A percentile compares a stretch with the other conserved stretches of the same genome.
These are phyloP conservation scores for Cystoisospora suis DNA, from an alignment of 169 alveolate genomes.

Conservation along the genomic window DNA sequence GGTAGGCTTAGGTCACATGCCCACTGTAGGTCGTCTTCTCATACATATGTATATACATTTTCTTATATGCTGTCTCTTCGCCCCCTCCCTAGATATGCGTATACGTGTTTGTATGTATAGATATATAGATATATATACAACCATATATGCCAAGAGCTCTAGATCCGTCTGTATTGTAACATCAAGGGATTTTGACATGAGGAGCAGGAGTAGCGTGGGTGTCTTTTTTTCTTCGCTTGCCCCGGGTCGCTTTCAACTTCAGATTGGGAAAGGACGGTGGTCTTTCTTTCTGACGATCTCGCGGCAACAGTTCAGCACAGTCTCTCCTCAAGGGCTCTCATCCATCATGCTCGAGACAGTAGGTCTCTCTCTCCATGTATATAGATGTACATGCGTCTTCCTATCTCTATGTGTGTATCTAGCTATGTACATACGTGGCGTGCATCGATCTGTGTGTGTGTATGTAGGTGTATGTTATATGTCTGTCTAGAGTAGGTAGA, in stretches of 20 bases:
- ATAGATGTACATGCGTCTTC: neutral
- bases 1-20: too few species aligned
- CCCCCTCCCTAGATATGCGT: neutral
- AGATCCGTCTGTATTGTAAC: neutral
- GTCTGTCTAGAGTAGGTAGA: neutral
- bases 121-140: neutral
- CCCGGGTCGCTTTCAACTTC: neutral
- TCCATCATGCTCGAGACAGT: neutral
- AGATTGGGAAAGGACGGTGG: constrained; percentile 21
- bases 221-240: neutral
- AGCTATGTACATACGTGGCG: too few species aligned
- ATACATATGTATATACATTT: too few species aligned
- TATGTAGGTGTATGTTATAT: neutral
- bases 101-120: neutral
- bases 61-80: too few species aligned
- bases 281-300: constrained; percentile 5
- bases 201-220: too few species aligned
- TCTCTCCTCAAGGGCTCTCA: neutral
- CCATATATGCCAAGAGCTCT: neutral
- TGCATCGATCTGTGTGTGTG: neutral
- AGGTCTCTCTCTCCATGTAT: neutral
- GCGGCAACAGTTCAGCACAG: constrained; percentile 15
- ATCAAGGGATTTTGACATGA: too few species aligned
- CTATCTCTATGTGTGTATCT: too few species aligned
- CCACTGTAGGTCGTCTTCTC: too few species aligned